Evolutionary conservation across 1,284 basidiomycete genomes (phyloP).

Genomic region (Flammula alnicola): DNA sequence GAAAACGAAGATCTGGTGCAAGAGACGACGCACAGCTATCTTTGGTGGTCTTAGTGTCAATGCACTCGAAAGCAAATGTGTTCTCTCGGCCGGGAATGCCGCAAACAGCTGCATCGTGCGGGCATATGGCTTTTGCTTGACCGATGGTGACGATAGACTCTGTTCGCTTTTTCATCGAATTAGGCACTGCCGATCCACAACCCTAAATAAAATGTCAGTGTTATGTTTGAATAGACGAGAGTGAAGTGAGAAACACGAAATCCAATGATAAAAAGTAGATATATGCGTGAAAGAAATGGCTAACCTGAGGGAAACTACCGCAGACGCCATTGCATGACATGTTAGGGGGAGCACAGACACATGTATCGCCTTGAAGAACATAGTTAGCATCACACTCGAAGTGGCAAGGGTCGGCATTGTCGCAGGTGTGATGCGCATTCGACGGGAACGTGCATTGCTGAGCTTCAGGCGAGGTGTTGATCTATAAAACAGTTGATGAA

Average conservation of each 20-base stretch:
- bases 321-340: constrained; percentile 53
- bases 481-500: constrained; percentile 14
- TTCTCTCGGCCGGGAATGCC: constrained; percentile 41
- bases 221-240: too few species aligned
- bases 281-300: constrained; percentile 19
- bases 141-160: constrained; percentile 27
- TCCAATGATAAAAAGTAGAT: constrained; percentile 10
- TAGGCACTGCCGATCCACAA: constrained; percentile 37
- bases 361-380: constrained; percentile 33
- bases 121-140: constrained; percentile 35
- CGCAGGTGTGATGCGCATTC: constrained; percentile 39
- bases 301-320: constrained; percentile 38
- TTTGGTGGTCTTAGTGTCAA: constrained; percentile 45
- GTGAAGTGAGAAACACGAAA: background rate
- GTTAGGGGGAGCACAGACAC: constrained; percentile 45
- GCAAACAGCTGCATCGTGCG: constrained; percentile 42
- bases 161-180: constrained; percentile 14
- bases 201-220: constrained; percentile 27
- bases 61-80: constrained; percentile 47
- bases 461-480: constrained; percentile 31
- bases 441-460: constrained; percentile 37
- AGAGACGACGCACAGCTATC: constrained; percentile 50
- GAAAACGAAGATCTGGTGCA: background rate
- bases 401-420: constrained; percentile 38
- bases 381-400: constrained; percentile 39